Conservation (phyloP, 2,329 filamentous ascomycete genomes). For the Trichoderma oligosporum region DNA sequence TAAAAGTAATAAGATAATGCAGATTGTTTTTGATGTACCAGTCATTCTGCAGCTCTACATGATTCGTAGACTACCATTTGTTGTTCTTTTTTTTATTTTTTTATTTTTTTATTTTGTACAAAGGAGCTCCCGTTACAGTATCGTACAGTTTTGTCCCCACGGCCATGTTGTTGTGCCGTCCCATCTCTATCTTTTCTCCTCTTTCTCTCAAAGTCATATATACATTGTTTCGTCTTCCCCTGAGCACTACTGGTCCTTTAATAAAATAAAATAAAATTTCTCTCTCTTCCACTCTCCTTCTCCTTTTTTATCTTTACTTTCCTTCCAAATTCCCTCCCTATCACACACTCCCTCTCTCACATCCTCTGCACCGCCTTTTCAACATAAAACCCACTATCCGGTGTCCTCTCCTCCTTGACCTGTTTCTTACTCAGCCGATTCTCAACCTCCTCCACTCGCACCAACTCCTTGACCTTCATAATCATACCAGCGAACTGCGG, state of each 20-base stretch:
- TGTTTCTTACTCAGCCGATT: constrained; percentile 59
- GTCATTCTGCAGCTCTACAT: background rate
- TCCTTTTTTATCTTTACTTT: background rate
- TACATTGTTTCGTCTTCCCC: background rate
- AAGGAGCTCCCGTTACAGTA: constrained; percentile 35
- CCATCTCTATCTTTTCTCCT: background rate
- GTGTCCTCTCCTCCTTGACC: constrained; percentile 67
- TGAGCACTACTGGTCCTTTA: too few species aligned
- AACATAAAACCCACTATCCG: constrained; percentile 76
- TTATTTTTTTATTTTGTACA: constrained; percentile 15
- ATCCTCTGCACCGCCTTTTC: constrained; percentile 51
- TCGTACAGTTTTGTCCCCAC: constrained; percentile 27
- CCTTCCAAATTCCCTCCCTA: background rate
- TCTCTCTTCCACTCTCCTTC: background rate
- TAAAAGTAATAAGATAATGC: background rate
- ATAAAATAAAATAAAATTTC: too few species aligned
- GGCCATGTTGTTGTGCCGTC: background rate
- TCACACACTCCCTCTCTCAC: constrained; percentile 8
- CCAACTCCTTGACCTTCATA: constrained; percentile 89
- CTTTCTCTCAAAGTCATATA: background rate
- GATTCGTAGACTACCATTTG: background rate
- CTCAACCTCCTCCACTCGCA: constrained; percentile 75
- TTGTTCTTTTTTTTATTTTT: background rate
- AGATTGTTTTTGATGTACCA: background rate
- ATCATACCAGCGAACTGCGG: constrained; percentile 84